phyloP scores from a whole-genome alignment of 2,329 filamentous ascomycete species.

The Ramularia collo-cygni region DNA sequence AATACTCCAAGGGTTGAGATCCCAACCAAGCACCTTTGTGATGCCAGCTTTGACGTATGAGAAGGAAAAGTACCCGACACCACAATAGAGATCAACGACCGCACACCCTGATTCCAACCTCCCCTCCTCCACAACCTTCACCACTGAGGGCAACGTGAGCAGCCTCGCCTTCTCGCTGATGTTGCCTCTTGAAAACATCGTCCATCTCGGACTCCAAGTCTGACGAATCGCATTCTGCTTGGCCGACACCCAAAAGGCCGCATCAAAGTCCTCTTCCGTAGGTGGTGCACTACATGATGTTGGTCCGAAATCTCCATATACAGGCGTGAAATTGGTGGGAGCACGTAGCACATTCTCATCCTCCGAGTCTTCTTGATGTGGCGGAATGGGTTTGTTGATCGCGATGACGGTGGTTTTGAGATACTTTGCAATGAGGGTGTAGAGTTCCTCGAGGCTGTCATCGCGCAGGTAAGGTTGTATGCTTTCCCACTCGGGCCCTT shows the following conservation, averaged over 20 bases:
- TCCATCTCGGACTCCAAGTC: constrained; percentile 81
- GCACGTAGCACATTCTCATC: constrained; percentile 65
- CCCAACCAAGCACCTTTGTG: constrained; percentile 70
- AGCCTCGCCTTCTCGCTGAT: constrained; percentile 80
- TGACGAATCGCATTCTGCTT: constrained; percentile 71
- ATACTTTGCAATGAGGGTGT: constrained; percentile 34
- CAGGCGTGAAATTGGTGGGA: constrained; percentile 61
- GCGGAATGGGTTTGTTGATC: constrained; percentile 51
- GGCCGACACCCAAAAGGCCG: constrained; percentile 71
- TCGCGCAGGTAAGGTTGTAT: constrained; percentile 25
- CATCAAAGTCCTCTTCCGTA: constrained; percentile 48
- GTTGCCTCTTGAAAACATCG: constrained; percentile 92
- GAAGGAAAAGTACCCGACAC: constrained; percentile 91
- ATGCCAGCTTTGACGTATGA: constrained; percentile 68
- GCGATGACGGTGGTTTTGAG: constrained; percentile 51
- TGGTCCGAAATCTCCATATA: constrained; percentile 70
- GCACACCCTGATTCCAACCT: constrained; percentile 21
- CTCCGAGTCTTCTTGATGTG: constrained; percentile 8
- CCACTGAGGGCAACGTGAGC: constrained; percentile 40
- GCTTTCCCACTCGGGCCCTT: constrained; percentile 29
- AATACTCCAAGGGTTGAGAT: constrained; percentile 60
- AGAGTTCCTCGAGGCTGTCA: constrained; percentile 31
- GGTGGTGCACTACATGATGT: constrained; percentile 20
- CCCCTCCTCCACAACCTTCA: constrained; percentile 28
- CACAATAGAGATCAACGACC: constrained; percentile 75